Percentiles rank a stretch among this genome's conserved stretches.
phyloP scores from a whole-genome alignment of 305 asterid species.

The Fraxinus greggii region DNA sequence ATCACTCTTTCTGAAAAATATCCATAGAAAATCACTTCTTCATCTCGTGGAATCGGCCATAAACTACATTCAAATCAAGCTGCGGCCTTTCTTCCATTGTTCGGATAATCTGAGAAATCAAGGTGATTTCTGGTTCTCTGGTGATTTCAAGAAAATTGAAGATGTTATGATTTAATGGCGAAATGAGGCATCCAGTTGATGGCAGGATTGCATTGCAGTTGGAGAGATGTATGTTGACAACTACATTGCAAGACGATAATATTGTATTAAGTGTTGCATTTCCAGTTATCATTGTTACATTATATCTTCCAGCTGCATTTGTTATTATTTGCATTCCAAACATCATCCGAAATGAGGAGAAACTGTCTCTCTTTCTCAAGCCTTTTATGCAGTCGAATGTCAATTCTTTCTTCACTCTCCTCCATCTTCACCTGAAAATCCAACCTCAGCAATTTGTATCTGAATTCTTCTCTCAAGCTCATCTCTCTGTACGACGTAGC shows the following conservation, averaged over 20 bases:
- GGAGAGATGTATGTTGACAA: neutral
- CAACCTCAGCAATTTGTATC: constrained; percentile 9
- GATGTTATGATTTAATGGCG: neutral
- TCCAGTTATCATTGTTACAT: neutral
- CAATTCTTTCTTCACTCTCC: neutral
- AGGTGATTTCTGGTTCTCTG: no score
- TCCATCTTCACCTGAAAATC: neutral
- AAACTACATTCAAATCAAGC: no score
- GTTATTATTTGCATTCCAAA: constrained; percentile 5
- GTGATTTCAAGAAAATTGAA: no score
- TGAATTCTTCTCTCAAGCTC: constrained; percentile 3
- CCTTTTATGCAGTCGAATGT: neutral
- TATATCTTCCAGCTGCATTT: neutral
- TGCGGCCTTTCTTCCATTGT: no score
- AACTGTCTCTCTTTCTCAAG: neutral
- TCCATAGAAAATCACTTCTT: neutral
- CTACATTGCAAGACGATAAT: neutral
- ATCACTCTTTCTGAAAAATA: neutral
- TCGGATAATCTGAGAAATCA: neutral
- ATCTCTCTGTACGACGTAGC: neutral
- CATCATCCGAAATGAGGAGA: constrained; percentile 22
- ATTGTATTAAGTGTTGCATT: neutral
- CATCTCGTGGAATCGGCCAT: neutral
- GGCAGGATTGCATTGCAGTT: neutral
- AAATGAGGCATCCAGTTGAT: neutral